phyloP scores from a whole-genome alignment of 331 rosid genomes.

The Cydonia oblonga region DNA sequence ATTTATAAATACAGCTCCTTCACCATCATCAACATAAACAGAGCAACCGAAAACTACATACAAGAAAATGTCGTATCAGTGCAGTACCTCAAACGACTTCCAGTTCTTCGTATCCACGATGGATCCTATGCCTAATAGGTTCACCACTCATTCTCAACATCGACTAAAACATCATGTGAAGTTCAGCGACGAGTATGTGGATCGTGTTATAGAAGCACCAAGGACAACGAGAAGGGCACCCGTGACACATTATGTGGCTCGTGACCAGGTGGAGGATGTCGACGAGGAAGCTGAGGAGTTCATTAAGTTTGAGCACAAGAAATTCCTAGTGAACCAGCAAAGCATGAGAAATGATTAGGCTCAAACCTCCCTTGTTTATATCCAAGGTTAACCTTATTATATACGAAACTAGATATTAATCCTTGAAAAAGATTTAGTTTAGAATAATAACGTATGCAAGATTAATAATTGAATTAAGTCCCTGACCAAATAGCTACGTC shows the following conservation, averaged over 20 bases:
- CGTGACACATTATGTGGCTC: background rate
- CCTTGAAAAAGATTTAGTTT: no score
- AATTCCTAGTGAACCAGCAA: slow-evolving; percentile 5
- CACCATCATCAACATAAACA: background rate
- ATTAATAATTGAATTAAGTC: no score
- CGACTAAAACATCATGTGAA: no score
- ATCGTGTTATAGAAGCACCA: background rate
- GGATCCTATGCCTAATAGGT: background rate
- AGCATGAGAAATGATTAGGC: background rate
- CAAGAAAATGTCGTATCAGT: slow-evolving; percentile 3
- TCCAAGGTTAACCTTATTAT: background rate
- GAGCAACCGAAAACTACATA: background rate
- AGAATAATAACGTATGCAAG: no score
- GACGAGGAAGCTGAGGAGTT: slow-evolving; percentile 27
- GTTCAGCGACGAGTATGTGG: no score
- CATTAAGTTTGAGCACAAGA: slow-evolving; percentile 16
- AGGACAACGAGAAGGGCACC: background rate
- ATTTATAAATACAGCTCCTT: background rate
- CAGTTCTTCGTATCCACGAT: background rate
- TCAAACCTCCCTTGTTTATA: background rate
- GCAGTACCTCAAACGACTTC: background rate
- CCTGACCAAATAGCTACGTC: no score
- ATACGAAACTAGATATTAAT: no score
- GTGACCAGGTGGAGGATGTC: background rate
- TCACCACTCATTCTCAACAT: no score